These are phyloP conservation scores for Wickerhamiella spandovensis DNA, from an alignment of 805 yeast species.

Conservation along the genomic window DNA sequence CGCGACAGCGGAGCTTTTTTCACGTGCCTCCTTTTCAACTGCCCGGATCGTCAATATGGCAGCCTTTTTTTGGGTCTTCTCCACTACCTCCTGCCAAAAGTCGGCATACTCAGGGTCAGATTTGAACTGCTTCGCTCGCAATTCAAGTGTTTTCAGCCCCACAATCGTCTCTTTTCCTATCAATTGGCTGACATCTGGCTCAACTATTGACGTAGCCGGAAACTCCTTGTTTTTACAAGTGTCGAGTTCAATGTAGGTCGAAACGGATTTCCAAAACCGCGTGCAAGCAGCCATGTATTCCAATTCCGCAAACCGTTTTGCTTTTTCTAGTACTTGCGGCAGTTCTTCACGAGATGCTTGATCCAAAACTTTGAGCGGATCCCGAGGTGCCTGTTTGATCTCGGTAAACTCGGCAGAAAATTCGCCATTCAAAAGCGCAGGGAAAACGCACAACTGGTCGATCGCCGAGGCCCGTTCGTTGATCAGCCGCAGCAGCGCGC, in stretches of 20 bases:
- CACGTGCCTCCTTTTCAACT: neutral
- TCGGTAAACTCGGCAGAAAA: neutral
- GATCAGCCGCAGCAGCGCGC: neutral
- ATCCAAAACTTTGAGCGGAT: neutral
- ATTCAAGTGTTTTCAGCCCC: neutral
- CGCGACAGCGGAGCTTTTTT: neutral
- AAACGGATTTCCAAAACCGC: neutral
- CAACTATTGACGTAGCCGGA: neutral
- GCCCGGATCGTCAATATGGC: neutral
- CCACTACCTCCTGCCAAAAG: slow-evolving; percentile 2
- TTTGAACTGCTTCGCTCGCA: neutral
- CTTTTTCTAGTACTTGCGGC: neutral
- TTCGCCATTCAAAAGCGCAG: slow-evolving; percentile 1
- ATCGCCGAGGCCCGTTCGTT: neutral
- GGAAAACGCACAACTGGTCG: neutral
- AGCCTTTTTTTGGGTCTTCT: neutral
- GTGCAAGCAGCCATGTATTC: neutral
- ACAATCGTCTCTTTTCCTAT: neutral
- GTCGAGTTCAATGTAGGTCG: neutral
- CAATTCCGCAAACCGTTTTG: neutral
- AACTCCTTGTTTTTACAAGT: neutral
- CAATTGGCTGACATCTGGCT: neutral
- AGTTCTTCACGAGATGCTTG: neutral
- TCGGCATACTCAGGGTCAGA: neutral
- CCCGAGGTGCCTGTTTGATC: neutral